Evolutionary conservation across 2,329 filamentous ascomycete genomes (phyloP).

Genomic region (Bisporella sp.): DNA sequence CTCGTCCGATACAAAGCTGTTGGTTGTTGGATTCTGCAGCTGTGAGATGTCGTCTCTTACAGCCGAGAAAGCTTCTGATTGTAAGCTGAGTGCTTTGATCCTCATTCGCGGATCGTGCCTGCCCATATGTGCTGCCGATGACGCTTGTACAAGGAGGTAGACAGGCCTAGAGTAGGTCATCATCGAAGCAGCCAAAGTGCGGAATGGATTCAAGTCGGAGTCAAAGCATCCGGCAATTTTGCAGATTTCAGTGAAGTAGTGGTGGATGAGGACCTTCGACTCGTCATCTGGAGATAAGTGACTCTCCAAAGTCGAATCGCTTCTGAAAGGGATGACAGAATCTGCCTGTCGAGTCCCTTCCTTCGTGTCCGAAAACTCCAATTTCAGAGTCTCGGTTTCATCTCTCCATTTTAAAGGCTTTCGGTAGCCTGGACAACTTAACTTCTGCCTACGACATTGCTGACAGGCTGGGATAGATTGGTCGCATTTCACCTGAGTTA

Average conservation of each 20-base stretch:
- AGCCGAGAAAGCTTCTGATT: slow-evolving; percentile 9
- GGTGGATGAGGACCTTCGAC: slow-evolving; percentile 4
- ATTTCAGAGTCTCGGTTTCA: not conserved
- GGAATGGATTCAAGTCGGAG: slow-evolving; percentile 5
- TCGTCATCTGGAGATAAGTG: not conserved
- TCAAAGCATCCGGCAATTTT: slow-evolving; percentile 10
- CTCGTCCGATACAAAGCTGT: slow-evolving; percentile 5
- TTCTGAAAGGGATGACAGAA: not conserved
- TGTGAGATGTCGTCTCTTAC: slow-evolving; percentile 4
- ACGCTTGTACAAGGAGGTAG: slow-evolving; percentile 6
- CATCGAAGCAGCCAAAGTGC: slow-evolving; percentile 5
- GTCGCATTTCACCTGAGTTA: not conserved
- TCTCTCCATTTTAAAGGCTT: slow-evolving; percentile 7
- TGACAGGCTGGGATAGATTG: not conserved
- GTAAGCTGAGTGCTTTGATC: slow-evolving; percentile 5
- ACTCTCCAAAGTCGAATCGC: not conserved
- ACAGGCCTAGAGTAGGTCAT: slow-evolving; percentile 7
- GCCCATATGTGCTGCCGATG: slow-evolving; percentile 7
- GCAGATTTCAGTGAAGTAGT: slow-evolving; percentile 8
- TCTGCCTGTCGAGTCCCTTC: not conserved
- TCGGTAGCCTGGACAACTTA: slow-evolving; percentile 7
- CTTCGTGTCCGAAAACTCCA: not conserved
- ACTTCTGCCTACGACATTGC: slow-evolving; percentile 6
- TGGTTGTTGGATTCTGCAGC: not conserved
- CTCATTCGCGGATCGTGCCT: slow-evolving; percentile 5